Conservation (phyloP, 257 asterid species). For the Ehretia macrophylla region DNA sequence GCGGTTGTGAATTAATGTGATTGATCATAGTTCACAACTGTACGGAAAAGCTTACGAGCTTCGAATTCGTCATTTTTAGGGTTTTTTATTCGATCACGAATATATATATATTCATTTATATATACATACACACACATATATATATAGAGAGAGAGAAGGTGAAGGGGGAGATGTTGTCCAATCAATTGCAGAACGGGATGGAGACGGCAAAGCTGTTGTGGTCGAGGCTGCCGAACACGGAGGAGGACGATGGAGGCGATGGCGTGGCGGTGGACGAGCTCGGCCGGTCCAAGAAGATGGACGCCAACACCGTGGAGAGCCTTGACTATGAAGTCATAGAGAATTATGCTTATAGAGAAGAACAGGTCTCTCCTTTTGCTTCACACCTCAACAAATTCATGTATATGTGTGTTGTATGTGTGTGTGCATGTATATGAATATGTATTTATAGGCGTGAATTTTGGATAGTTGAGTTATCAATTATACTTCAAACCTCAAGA, state of each 20-base stretch:
- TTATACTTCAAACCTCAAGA: too few species aligned
- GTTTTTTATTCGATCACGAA: not conserved
- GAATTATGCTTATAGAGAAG: constrained; percentile 74
- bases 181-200: constrained; percentile 84
- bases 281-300: constrained; percentile 34
- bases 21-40: not conserved
- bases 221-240: constrained; percentile 85
- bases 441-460: not conserved
- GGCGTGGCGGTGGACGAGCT: constrained; percentile 23
- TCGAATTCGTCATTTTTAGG: not conserved
- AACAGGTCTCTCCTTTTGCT: constrained; percentile 51
- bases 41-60: not conserved
- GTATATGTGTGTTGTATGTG: too few species aligned
- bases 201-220: constrained; percentile 81
- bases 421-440: not conserved
- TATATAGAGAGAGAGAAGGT: too few species aligned
- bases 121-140: too few species aligned
- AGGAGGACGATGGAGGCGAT: constrained; percentile 39
- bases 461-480: not conserved
- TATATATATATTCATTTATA: not conserved
- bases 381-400: not conserved
- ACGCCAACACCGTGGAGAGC: constrained; percentile 64
- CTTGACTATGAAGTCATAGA: constrained; percentile 96
- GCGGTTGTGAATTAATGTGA: not conserved
- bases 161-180: constrained; percentile 65